Conservation (phyloP, 176 grass and related monocot species). For the Phragmites australis region DNA sequence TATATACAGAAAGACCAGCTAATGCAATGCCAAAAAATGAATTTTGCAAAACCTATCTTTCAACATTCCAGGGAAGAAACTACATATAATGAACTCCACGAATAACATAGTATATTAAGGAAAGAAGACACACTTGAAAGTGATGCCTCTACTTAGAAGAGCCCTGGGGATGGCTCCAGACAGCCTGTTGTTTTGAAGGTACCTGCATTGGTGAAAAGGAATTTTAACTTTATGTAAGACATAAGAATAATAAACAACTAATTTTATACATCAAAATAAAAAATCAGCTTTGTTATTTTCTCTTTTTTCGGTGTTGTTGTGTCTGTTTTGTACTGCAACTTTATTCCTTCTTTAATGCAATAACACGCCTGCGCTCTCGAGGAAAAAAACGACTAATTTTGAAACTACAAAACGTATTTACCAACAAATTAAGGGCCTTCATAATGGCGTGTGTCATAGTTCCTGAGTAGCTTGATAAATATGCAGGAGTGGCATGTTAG, state of each 20-base stretch:
- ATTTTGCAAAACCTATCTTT: background rate
- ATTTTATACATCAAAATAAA: too few relatives aligned
- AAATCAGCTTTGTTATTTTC: too few relatives aligned
- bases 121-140: constrained; percentile 53
- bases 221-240: constrained; percentile 20
- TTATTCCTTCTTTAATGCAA: too few relatives aligned
- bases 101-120: background rate
- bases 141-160: constrained; percentile 64
- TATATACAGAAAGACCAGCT: background rate
- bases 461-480: background rate
- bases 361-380: too few relatives aligned
- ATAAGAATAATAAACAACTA: background rate
- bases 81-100: background rate
- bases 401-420: background rate
- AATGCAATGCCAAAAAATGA: background rate
- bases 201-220: constrained; percentile 50
- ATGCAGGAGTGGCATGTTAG: background rate
- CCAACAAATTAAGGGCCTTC: background rate
- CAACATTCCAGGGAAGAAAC: constrained; percentile 23
- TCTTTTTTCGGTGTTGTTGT: too few relatives aligned
- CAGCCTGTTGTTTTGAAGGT: constrained; percentile 78
- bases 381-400: too few relatives aligned
- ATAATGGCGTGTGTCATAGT: background rate
- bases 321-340: too few relatives aligned
- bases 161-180: constrained; percentile 62